These are phyloP conservation scores for Diatrype stigma DNA, from an alignment of 2,329 filamentous ascomycete species.

Conservation along the genomic window DNA sequence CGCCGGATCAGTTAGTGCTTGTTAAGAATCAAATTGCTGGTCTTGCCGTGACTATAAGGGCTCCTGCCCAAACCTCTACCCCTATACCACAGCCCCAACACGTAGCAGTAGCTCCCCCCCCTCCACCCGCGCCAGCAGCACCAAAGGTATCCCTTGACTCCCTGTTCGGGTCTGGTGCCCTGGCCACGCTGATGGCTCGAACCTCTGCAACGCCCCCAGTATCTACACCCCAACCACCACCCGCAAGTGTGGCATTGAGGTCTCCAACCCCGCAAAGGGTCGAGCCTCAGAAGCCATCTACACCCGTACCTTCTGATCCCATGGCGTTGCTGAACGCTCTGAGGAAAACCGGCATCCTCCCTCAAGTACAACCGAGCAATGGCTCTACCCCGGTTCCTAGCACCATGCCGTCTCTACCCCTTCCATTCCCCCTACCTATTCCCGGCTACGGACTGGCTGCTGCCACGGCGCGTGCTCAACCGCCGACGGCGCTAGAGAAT, in stretches of 20 bases:
- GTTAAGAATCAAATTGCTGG: conserved; percentile 82
- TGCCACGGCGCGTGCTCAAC: conserved; percentile 24
- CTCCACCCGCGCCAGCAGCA: conserved; percentile 27
- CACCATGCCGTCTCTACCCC: conserved; percentile 28
- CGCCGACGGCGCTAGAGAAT: conserved; percentile 27
- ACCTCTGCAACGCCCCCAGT: conserved; percentile 47
- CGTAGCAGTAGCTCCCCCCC: conserved; percentile 34
- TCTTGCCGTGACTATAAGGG: conserved; percentile 62
- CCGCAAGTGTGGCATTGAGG: conserved; percentile 37
- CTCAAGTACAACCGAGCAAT: conserved; percentile 30
- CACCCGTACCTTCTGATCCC: conserved; percentile 40
- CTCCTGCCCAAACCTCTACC: conserved; percentile 36
- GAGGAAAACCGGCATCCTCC: conserved; percentile 63
- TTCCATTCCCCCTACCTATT: conserved; percentile 33
- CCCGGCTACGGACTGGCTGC: conserved; percentile 24
- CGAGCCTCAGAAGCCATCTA: conserved; percentile 34
- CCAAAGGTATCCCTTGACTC: conserved; percentile 51
- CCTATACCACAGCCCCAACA: conserved; percentile 33
- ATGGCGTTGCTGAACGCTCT: conserved; percentile 63
- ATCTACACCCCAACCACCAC: conserved; percentile 40
- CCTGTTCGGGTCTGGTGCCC: conserved; percentile 54
- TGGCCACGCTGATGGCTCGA: conserved; percentile 56
- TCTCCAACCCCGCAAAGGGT: conserved; percentile 45
- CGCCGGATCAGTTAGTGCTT: conserved; percentile 75
- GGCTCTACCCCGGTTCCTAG: conserved; percentile 32